Evolutionary conservation across 2,329 filamentous ascomycete genomes (phyloP).

Genomic region (Neonectria magnoliae): DNA sequence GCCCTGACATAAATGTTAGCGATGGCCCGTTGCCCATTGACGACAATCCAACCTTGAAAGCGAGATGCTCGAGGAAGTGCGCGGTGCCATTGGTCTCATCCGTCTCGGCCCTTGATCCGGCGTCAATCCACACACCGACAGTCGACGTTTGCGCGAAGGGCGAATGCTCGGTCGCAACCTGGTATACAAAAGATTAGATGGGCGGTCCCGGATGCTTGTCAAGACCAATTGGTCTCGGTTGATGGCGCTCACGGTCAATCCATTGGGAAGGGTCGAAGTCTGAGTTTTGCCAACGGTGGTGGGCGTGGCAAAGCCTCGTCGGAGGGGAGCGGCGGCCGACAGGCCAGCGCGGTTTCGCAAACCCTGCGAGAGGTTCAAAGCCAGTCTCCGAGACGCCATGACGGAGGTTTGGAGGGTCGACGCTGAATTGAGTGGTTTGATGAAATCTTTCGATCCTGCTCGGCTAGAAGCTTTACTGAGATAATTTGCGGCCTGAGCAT

Average conservation of each 20-base stretch:
- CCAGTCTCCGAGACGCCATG: slow-evolving; percentile 98
- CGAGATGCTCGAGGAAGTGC: slow-evolving; percentile 99
- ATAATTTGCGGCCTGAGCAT: slow-evolving; percentile 56
- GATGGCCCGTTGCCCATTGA: slow-evolving; percentile 34
- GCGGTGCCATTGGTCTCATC: slow-evolving; percentile 98
- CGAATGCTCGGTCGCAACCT: slow-evolving; percentile 98
- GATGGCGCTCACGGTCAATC: slow-evolving; percentile 80
- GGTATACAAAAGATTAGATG: slow-evolving; percentile 42
- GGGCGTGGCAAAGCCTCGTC: slow-evolving; percentile 90
- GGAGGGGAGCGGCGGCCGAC: slow-evolving; percentile 79
- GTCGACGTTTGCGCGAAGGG: slow-evolving; percentile 98
- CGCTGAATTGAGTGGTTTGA: slow-evolving; percentile 66
- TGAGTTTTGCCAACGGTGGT: slow-evolving; percentile 85
- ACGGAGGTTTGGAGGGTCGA: slow-evolving; percentile 61
- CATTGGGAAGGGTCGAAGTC: slow-evolving; percentile 96
- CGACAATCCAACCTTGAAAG: slow-evolving; percentile 84
- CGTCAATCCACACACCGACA: slow-evolving; percentile 99
- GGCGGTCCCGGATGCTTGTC: slow-evolving; percentile 24
- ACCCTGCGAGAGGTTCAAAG: slow-evolving; percentile 91
- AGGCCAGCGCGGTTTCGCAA: slow-evolving; percentile 88
- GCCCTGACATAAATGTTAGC: slow-evolving; percentile 66
- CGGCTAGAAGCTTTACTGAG: slow-evolving; percentile 58
- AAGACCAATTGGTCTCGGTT: slow-evolving; percentile 52
- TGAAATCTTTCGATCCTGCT: slow-evolving; percentile 59
- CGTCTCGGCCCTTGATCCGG: slow-evolving; percentile 97